Evolutionary conservation across 257 asterid genomes (phyloP), one percentile per base, ranked within the genome.

Genomic region (Nicotiana otophora): DNA sequence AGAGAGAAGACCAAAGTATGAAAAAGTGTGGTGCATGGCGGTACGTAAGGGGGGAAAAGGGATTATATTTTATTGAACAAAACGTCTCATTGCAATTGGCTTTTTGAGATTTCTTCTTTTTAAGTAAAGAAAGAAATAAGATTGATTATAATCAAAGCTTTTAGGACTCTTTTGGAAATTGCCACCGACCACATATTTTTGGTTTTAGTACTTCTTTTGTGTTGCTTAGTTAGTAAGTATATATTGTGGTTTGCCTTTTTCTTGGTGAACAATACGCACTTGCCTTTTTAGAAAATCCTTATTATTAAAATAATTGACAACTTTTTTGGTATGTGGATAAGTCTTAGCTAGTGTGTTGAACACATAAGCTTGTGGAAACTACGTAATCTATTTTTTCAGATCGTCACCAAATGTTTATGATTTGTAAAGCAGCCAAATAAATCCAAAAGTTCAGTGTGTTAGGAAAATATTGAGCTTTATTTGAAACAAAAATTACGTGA

Each of bases 141-240:
- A 17, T 19, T 58, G 72, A 30, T 69, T 39, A 36, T 42, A n/a
- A 74, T 23, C 23, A 74, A 74, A 74, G 42, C 42, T 74, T 74
- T 48, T 3, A 48, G 55, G 55, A 48, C 5, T 1, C 17, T 23
- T 23, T 51, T 48, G 14, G 2, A 26, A 14, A 74, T 74, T 7
- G 63, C 51, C 39, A 74, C 63, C 62, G 80, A 74, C 82, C 80
- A 55, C 78, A 83, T 26, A 78, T 63, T 77, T 23, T 78, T 34
- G n/a, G 12, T 39, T 60, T 39, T 85, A 70, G 81, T 77, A 19
- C 9, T 36, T 10, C 46, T 23, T 83, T 83, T 30, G 46, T 60
- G 28, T 86, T 83, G 69, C 88, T 86, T 83, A 86, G 77, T 77
- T 64, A 10, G 64, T 23, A 72, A 72, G 79, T 48, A 26, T 74